Evolutionary conservation across 768 basidiomycete genomes (phyloP), one percentile per base, ranked within the genome.

Genomic region (Lactarius hatsudake): DNA sequence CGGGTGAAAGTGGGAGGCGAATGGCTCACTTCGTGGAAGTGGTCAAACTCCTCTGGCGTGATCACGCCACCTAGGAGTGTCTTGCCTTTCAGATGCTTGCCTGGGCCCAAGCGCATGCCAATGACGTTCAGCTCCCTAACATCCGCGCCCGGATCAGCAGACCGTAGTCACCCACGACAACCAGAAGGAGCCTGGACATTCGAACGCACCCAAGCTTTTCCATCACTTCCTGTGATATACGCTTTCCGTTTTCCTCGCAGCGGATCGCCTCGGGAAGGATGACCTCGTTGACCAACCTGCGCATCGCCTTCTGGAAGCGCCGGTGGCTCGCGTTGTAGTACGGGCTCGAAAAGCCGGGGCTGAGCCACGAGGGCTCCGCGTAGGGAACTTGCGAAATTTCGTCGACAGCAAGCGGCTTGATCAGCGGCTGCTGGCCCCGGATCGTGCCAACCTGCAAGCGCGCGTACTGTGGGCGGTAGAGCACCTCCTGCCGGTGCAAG

Each of bases 81-180:
- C 45, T 85, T 82, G 0, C 94, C 93, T 74, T 90, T 80, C 26
- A 97, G 83, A 74, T 96, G 93, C 75, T 93, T 92, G 23, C 92
- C 93, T 3, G 94, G 94, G 2, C 95, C 95, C 61, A 95, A 82
- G 5, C 94, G 86, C 94, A 97, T 96, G 8, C 91, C 88, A 60
- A 93, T 87, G 53, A 96, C 81, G 76, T 93, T 90, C 66, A 82
- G 77, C 71, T 88, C 87, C 28, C 93, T 94, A 72, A 13, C 30
- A 23, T 3, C 36, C 51, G n/a, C 2, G 23, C 58, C 26, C n/a
- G 55, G 12, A 40, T n/a, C 61, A 40, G 60, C 56, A 26, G 9
- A 26, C 48, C n/a, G 23, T 51, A 10, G 12, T 5, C 48, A 6
- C 20, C 9, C 26, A 53, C 23, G 7, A 53, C 17, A 9, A 8